phyloP scores from a whole-genome alignment of 1,284 basidiomycete genomes.

The Malassezia restricta region DNA sequence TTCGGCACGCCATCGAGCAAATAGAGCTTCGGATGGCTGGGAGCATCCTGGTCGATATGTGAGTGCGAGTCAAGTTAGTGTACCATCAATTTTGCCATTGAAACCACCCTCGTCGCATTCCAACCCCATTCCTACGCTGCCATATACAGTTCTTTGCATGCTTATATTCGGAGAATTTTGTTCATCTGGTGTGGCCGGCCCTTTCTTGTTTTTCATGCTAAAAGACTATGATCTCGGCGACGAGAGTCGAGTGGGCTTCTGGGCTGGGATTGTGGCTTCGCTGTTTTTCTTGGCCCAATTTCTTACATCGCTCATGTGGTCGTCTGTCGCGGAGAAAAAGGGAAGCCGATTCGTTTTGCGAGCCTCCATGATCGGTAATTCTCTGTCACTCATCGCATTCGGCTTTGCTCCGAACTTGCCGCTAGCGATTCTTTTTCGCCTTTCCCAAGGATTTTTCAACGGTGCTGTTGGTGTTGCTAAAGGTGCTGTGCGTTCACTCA shows the following conservation, averaged over 20 bases:
- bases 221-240: constrained; percentile 39
- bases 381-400: constrained; percentile 64
- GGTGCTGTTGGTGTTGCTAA: constrained; percentile 79
- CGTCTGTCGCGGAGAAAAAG: constrained; percentile 80
- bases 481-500: constrained; percentile 74
- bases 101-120: constrained; percentile 17
- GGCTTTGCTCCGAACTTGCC: constrained; percentile 58
- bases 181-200: constrained; percentile 58
- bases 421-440: constrained; percentile 71
- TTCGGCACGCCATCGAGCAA: background rate
- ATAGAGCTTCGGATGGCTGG: constrained; percentile 6
- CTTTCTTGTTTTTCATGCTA: constrained; percentile 45
- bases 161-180: constrained; percentile 50
- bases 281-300: constrained; percentile 50
- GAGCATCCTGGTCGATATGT: constrained; percentile 12
- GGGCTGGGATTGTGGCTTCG: constrained; percentile 43
- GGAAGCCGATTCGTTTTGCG: constrained; percentile 74
- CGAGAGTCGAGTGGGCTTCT: constrained; percentile 40
- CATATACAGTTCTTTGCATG: constrained; percentile 41
- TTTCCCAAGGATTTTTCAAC: constrained; percentile 87
- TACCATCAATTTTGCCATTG: constrained; percentile 20
- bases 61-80: constrained; percentile 10
- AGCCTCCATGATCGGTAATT: constrained; percentile 70
- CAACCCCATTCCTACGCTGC: constrained; percentile 37
- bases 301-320: constrained; percentile 82